phyloP scores from a whole-genome alignment of 164 flowering plant species.

The Paratinospora sagittata region DNA sequence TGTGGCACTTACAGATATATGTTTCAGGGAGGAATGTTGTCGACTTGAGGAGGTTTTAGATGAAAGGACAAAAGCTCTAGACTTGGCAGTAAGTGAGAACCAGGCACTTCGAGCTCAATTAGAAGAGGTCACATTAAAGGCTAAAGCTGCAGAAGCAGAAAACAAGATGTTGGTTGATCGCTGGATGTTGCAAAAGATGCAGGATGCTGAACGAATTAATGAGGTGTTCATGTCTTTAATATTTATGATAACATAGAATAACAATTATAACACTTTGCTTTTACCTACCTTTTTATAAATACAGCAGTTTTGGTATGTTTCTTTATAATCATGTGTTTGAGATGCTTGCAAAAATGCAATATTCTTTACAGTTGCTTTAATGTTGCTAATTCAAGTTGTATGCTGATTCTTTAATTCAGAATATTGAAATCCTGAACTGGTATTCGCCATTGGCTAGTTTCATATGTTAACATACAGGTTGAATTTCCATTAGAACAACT shows the following conservation, averaged over 20 bases:
- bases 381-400: too few relatives aligned
- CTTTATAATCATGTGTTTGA: too few relatives aligned
- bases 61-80: slow-evolving; percentile 67
- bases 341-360: too few relatives aligned
- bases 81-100: slow-evolving; percentile 65
- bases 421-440: background rate
- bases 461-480: background rate
- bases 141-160: slow-evolving; percentile 74
- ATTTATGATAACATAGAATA: background rate
- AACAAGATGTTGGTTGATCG: slow-evolving; percentile 85
- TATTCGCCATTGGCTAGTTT: background rate
- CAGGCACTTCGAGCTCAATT: slow-evolving; percentile 48
- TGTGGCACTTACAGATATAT: slow-evolving; percentile 8
- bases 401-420: background rate
- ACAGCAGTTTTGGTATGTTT: background rate
- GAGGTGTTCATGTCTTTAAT: slow-evolving; percentile 48
- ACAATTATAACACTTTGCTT: background rate
- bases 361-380: too few relatives aligned
- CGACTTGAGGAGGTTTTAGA: slow-evolving; percentile 49
- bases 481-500: background rate
- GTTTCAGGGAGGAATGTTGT: slow-evolving; percentile 67
- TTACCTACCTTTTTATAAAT: background rate
- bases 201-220: slow-evolving; percentile 92
- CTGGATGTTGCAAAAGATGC: slow-evolving; percentile 94
- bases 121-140: slow-evolving; percentile 55